Conservation (phyloP, 306 rosid species). For the Medicago lupulina region DNA sequence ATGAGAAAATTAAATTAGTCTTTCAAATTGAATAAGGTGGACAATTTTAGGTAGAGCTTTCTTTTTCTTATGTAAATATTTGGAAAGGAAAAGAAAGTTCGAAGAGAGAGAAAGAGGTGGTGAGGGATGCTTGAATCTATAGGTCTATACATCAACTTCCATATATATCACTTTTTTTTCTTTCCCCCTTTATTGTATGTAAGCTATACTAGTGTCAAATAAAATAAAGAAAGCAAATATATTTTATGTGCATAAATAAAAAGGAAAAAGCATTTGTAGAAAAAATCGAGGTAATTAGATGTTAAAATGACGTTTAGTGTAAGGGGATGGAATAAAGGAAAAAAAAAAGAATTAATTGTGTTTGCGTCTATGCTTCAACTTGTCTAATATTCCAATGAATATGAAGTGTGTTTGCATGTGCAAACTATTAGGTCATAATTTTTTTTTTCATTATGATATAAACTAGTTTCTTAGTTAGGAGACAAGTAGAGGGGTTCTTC, state of each 20-base stretch:
- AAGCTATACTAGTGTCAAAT: constrained; percentile 27
- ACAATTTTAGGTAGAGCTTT: constrained; percentile 46
- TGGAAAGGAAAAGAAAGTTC: constrained; percentile 39
- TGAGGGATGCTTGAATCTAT: constrained; percentile 50
- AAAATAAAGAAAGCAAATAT: constrained; percentile 29
- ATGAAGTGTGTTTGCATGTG: constrained; percentile 51
- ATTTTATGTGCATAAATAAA: constrained; percentile 24
- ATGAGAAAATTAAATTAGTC: constrained; percentile 36
- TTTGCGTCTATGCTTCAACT: constrained; percentile 46
- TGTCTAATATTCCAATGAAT: constrained; percentile 45
- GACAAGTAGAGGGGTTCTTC: constrained; percentile 60
- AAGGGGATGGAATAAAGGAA: constrained; percentile 28
- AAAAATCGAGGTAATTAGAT: constrained; percentile 35
- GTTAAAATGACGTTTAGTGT: constrained; percentile 35
- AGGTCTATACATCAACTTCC: constrained; percentile 47
- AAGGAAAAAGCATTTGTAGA: constrained; percentile 36
- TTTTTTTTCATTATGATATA: constrained; percentile 45
- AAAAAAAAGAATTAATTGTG: constrained; percentile 6
- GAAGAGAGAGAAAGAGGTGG: constrained; percentile 10
- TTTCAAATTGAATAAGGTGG: constrained; percentile 51
- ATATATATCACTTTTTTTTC: constrained; percentile 46
- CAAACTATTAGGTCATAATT: constrained; percentile 39
- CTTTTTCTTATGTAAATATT: constrained; percentile 40
- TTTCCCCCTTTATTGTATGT: constrained; percentile 16
- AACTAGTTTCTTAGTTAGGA: constrained; percentile 56